Base-by-base conservation (phyloP, 805 yeast genomes). In the Kuraishia molischiana region DNA sequence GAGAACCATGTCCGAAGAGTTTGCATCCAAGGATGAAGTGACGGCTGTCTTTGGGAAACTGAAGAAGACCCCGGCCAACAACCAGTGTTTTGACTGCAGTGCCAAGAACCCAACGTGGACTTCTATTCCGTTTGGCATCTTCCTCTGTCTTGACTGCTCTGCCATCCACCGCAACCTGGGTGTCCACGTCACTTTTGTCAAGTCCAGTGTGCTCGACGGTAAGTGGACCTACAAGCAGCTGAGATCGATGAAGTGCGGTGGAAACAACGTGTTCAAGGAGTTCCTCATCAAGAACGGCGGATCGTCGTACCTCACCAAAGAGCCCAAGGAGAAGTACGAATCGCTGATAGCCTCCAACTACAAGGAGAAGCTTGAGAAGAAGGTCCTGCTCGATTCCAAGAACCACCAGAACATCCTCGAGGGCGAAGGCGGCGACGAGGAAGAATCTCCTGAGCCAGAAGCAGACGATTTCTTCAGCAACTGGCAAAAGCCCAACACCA, bases 61-160 rank as follows among this genome's bases (percentile, higher is more conserved):
- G 48, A 72, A 74, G 49, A 64, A 79, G 58, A 67, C 72, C 44
- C 77, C 77, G 19, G 83, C 86, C 34, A 89, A 89, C 66, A 80
- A 80, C 52, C 59, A 58, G 38, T 92, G 98, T 62, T 90, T 92
- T 62, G 98, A 92, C 57, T 92, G 98, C 61, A 74, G 82, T 38
- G 84, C 89, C 50, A 86, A 84, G 55, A 89, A 89, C 58, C 97
- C 98, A 28, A 86, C 97, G 0, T 92, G 98, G 98, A 85, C 98
- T 3, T 90, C 97, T 11, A 87, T 90, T 39, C 95, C 97, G 11
- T 90, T 85, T 60, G 98, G 97, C 39, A 84, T 89, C 37, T 74
- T 89, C 56, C 64, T 92, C 41, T 92, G 98, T 66, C 70, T 89
- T 43, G 95, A 92, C 58, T 92, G 98, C 60, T 84, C 95, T 38